phyloP scores from a whole-genome alignment of 1,284 basidiomycete species.

The Boletus mariae region DNA sequence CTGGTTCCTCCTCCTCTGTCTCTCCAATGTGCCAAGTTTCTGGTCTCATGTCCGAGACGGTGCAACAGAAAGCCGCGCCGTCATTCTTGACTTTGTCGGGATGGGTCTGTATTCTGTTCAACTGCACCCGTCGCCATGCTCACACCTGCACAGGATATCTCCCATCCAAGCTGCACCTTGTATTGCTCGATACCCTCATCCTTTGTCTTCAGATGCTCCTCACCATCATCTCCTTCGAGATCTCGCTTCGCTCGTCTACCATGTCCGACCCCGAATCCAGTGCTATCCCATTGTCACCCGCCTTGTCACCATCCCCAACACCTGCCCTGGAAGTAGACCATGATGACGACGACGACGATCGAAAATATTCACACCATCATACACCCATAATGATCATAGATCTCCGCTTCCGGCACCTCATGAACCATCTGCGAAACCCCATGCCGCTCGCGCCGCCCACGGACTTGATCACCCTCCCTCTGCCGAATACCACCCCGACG shows the following conservation, averaged over 20 bases:
- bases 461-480: conserved; percentile 44
- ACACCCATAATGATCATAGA: conserved; percentile 54
- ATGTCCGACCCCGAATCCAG: conserved; percentile 27
- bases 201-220: conserved; percentile 61
- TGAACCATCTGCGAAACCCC: conserved; percentile 54
- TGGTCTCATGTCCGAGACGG: conserved; percentile 57
- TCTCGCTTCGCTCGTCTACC: conserved; percentile 36
- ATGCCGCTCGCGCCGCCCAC: conserved; percentile 37
- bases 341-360: conserved; percentile 14
- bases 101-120: conserved; percentile 47
- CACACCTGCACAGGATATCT: conserved; percentile 43
- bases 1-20: conserved; percentile 55
- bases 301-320: conserved; percentile 18
- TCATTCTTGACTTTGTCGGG: conserved; percentile 75
- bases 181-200: conserved; percentile 64
- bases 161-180: conserved; percentile 59
- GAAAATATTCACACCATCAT: conserved; percentile 22
- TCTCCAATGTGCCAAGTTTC: conserved; percentile 56
- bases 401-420: conserved; percentile 49
- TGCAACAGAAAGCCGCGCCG: conserved; percentile 48
- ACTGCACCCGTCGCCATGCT: conserved; percentile 7
- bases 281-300: conserved; percentile 25
- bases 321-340: conserved; percentile 26
- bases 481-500: conserved; percentile 59
- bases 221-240: conserved; percentile 65